Conservation (phyloP, 2,329 filamentous ascomycete species). For the Conoideocrella luteorostrata region DNA sequence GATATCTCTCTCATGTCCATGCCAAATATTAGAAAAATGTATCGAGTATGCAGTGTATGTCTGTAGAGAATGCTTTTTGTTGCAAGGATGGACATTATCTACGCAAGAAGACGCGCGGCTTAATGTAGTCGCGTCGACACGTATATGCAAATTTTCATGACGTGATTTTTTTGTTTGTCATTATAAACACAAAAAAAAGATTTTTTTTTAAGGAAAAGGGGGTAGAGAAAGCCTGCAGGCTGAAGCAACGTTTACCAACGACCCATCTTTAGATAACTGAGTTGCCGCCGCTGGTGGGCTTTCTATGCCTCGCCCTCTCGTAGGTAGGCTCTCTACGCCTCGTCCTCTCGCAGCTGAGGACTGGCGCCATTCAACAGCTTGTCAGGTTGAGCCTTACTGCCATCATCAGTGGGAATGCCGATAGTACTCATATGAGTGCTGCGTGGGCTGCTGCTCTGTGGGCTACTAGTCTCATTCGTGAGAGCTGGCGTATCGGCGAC, state of each 20-base stretch:
- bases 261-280: too few relatives aligned
- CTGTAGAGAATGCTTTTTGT: constrained; percentile 1
- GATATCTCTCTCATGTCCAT: neutral
- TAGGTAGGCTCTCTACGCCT: constrained; percentile 20
- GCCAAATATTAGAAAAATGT: constrained; percentile 9
- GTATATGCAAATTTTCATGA: neutral
- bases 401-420: constrained; percentile 28
- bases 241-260: neutral
- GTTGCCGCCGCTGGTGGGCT: too few relatives aligned
- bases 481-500: constrained; percentile 58
- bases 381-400: constrained; percentile 16
- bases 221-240: neutral
- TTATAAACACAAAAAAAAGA: neutral
- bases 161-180: neutral
- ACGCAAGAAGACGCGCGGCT: constrained; percentile 1
- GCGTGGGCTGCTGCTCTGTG: constrained; percentile 58
- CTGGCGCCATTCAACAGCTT: constrained; percentile 11
- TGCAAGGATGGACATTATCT: constrained; percentile 3
- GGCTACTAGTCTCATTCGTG: constrained; percentile 63
- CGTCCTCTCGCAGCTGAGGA: constrained; percentile 23
- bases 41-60: constrained; percentile 9
- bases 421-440: constrained; percentile 55
- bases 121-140: neutral
- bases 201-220: neutral
- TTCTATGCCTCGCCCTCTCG: too few relatives aligned